Base-by-base conservation (phyloP, 345 rosid species). In the Rhodamnia rubescens region DNA sequence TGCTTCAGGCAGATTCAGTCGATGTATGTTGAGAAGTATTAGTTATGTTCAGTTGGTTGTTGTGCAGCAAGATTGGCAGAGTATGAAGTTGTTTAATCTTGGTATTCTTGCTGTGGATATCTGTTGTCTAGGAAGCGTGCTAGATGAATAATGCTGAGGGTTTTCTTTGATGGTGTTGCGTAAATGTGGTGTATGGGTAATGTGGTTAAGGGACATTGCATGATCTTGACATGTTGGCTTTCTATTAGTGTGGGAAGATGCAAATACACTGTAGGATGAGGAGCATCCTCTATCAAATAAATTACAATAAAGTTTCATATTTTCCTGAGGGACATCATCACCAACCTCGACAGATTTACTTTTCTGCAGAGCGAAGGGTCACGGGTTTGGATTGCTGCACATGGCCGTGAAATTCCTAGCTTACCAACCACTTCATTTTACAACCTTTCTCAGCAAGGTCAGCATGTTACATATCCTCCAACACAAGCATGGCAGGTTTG, bases 381-480 rank as follows among this genome's bases (percentile, higher is more conserved):
- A 24, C 93, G 93, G 85, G 93, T 96, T 87, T 96, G 99, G 99
- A 89, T 96, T 81, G 89, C 96, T 87, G 94, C 94, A 82, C 92
- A 94, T 80, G 96, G 95, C 83, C 92, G 98, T 54, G 99, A 95
- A 50, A 90, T 96, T 29, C 74, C 94, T 50, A 90, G 90, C 90
- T 88, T 93, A 91, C 93, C 96, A 16, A 90, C 95, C 54, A 95
- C 91, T 90, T 92, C 99, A 52, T 95, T 94, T 90, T 95, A 95
- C 87, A 94, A 92, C 88, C 90, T 96, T 89, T 95, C 95, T 74
- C 95, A 94, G 88, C 98, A 92, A 74, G 96, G 97, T 83, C 98
- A 95, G 92, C 98, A 95, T 82, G 92, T 93, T 85, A 91, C 96
- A 83, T 94, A 92, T 85, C 87, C 95, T 27, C 98, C 96, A 55